Base-by-base conservation (phyloP, 805 yeast genomes). In the Yarrowia yakushimensis region DNA sequence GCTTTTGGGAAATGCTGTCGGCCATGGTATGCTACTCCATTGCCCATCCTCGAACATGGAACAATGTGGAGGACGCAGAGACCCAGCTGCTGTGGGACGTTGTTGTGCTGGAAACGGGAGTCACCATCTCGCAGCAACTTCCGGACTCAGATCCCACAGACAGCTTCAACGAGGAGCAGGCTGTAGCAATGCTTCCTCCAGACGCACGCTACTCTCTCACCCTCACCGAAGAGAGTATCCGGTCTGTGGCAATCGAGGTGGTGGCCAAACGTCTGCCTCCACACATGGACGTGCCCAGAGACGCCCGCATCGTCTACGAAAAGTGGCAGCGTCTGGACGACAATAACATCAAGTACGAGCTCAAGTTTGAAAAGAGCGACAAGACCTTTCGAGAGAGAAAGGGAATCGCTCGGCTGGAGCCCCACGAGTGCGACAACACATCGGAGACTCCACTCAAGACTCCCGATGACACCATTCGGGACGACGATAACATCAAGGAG, bases 41-140 rank as follows among this genome's bases (percentile, higher is more conserved):
- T 31, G 63, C 72, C 30, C 74, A 72, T 54, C 63, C 71, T 2
- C 67, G 70, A 3, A 64, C 65, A 13, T 67, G 69, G 67, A 65
- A 70, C 20, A 63, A 70, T n/a, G 63, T 59, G 31, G 64, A 66
- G 23, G 62, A 60, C 11, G 65, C 66, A 17, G 69, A 67, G 34
- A 60, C 64, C 64, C 65, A 69, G n/a, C 66, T 69, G 12, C 50
- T 72, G 15, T 72, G 74, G 74, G 74, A 72, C 46, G 74, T 71
- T 22, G 70, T 70, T 9, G 73, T 71, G 9, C 63, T 72, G 11
- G 74, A 72, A n/a, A 69, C 68, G 2, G 74, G 74, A 22, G 72
- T 69, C 31, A 63, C 67, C 9, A 41, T 68, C 11, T 66, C 69
- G 7, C 59, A 31, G 6, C 65, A 62, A 60, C 52, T 63, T 55